Conservation (phyloP, 1,284 basidiomycete species). For the Trichosporon inkin region DNA sequence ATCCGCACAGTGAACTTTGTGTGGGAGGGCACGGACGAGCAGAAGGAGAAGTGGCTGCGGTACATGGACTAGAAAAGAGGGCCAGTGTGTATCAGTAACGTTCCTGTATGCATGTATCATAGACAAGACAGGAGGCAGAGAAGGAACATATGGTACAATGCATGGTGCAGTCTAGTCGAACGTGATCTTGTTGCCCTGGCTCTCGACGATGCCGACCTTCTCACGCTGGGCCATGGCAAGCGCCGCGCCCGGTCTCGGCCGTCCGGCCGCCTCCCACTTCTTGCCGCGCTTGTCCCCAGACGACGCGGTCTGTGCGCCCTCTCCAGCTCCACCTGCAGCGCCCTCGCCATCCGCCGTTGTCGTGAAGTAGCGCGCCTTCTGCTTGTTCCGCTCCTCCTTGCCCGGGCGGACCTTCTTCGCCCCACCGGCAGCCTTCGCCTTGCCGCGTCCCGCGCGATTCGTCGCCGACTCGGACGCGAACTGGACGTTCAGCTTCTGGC, state of each 20-base stretch:
- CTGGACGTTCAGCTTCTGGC: constrained; percentile 53
- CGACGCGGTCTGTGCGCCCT: not conserved
- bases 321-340: not conserved
- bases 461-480: constrained; percentile 47
- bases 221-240: constrained; percentile 82
- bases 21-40: constrained; percentile 69
- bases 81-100: not conserved
- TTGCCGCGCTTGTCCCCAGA: constrained; percentile 35
- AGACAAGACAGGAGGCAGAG: no score
- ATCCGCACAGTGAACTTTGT: constrained; percentile 71
- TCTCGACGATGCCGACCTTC: constrained; percentile 73
- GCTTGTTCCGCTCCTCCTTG: constrained; percentile 7
- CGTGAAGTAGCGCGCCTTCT: constrained; percentile 16
- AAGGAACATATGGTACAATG: no score
- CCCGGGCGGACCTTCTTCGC: constrained; percentile 11
- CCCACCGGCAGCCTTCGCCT: constrained; percentile 12
- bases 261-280: constrained; percentile 50
- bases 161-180: constrained; percentile 55
- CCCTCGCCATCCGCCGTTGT: constrained; percentile 9
- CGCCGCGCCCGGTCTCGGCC: constrained; percentile 82
- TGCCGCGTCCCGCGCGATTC: constrained; percentile 32
- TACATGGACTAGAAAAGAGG: constrained; percentile 52
- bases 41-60: constrained; percentile 67
- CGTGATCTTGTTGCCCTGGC: constrained; percentile 69
- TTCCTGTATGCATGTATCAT: not conserved